phyloP scores from a whole-genome alignment of 768 basidiomycete species.

The Nidula microcarpa region DNA sequence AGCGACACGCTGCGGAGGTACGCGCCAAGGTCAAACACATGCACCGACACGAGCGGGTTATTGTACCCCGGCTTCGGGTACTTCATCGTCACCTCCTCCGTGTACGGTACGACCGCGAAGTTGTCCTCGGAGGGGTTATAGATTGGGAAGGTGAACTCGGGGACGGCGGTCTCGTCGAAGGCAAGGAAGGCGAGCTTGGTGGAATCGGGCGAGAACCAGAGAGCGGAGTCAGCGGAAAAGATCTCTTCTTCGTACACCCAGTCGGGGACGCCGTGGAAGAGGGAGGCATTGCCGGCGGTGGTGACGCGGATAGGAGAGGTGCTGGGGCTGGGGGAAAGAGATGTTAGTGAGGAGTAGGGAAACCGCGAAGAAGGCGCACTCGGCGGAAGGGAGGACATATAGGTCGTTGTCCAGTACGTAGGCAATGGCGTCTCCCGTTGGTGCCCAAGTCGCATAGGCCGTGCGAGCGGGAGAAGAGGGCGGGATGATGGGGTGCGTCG shows the following conservation, averaged over 20 bases:
- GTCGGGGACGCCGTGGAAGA: slow-evolving; percentile 94
- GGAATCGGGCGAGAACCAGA: slow-evolving; percentile 92
- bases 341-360: background rate
- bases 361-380: slow-evolving; percentile 36
- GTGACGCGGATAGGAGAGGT: slow-evolving; percentile 72
- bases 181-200: slow-evolving; percentile 76
- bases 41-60: slow-evolving; percentile 82
- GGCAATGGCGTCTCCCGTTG: slow-evolving; percentile 79
- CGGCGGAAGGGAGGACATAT: slow-evolving; percentile 71
- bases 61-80: slow-evolving; percentile 90
- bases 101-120: slow-evolving; percentile 75
- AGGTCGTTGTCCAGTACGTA: slow-evolving; percentile 87
- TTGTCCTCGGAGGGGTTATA: slow-evolving; percentile 84
- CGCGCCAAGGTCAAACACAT: slow-evolving; percentile 73
- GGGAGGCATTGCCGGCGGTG: slow-evolving; percentile 69
- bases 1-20: slow-evolving; percentile 34
- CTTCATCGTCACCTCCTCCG: slow-evolving; percentile 62
- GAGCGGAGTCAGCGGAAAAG: slow-evolving; percentile 62
- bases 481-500: slow-evolving; percentile 67
- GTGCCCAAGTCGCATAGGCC: slow-evolving; percentile 85
- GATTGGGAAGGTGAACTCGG: slow-evolving; percentile 83
- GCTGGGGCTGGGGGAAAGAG: slow-evolving; percentile 19
- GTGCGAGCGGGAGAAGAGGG: slow-evolving; percentile 70
- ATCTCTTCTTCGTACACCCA: slow-evolving; percentile 99
- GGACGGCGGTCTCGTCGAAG: slow-evolving; percentile 86